Conservation (phyloP, 2,329 filamentous ascomycete species). For the Penicillium verrucosum region DNA sequence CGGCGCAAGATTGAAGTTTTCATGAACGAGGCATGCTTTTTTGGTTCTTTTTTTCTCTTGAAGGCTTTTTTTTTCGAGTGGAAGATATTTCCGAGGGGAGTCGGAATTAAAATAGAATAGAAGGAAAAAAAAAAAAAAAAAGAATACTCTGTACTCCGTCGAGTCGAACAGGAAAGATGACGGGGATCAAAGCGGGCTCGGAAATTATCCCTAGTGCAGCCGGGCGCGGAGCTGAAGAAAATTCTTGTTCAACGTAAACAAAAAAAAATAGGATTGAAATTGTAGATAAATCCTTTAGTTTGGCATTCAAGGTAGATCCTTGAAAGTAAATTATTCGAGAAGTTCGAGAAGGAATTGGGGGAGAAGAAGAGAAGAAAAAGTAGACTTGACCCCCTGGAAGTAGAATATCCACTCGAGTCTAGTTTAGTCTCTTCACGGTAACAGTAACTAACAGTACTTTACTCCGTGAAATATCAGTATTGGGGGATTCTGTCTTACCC, state of each 20-base stretch:
- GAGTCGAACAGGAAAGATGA: constrained; percentile 9
- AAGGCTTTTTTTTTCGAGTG: neutral
- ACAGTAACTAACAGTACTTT: constrained; percentile 17
- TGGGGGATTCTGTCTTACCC: neutral
- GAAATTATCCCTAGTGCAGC: constrained; percentile 22
- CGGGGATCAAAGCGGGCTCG: constrained; percentile 18
- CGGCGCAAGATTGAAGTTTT: constrained; percentile 15
- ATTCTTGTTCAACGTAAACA: constrained; percentile 5
- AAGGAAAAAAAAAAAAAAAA: neutral
- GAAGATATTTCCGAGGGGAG: constrained; percentile 1
- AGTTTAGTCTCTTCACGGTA: constrained; percentile 21
- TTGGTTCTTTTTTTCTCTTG: neutral
- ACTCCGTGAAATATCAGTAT: neutral
- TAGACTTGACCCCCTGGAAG: constrained; percentile 23
- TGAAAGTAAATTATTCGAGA: neutral
- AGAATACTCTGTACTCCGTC: neutral
- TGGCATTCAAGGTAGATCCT: constrained; percentile 6
- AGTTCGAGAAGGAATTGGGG: constrained; percentile 5
- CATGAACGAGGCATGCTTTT: constrained; percentile 22
- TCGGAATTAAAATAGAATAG: neutral
- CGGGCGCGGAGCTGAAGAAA: constrained; percentile 11
- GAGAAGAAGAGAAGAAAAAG: constrained; percentile 4
- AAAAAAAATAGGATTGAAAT: constrained; percentile 6
- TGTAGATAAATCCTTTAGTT: neutral
- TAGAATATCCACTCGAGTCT: constrained; percentile 25